Conservation (phyloP, 768 basidiomycete species). For the Russula compacta region DNA sequence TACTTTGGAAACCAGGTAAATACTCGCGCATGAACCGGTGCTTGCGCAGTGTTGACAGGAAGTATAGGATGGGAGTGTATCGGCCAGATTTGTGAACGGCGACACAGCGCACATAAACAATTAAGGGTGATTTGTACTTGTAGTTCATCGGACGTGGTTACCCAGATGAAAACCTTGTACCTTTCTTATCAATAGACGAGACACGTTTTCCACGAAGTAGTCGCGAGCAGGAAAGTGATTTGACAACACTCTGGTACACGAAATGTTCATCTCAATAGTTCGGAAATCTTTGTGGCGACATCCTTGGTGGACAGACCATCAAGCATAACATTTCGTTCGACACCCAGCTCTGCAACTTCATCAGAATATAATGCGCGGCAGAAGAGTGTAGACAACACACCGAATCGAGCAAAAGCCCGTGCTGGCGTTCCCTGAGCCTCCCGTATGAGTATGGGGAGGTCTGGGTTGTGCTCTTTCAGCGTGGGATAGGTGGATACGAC, state of each 20-base stretch:
- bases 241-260: not conserved
- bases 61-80: conserved; percentile 11
- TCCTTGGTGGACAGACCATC: conserved; percentile 66
- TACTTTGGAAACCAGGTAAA: conserved; percentile 86
- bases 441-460: conserved; percentile 76
- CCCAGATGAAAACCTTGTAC: not conserved
- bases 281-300: conserved; percentile 61
- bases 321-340: conserved; percentile 72
- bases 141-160: not conserved
- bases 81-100: conserved; percentile 4
- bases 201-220: not conserved
- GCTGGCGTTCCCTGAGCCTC: conserved; percentile 75
- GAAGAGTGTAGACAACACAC: conserved; percentile 36
- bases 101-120: conserved; percentile 1
- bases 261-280: conserved; percentile 37
- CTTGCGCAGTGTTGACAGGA: not conserved
- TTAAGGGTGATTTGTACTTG: not conserved
- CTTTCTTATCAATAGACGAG: not conserved
- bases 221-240: not conserved
- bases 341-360: conserved; percentile 53
- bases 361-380: not conserved
- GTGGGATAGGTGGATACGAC: conserved; percentile 62
- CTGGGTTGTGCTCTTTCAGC: conserved; percentile 77
- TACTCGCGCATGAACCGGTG: not conserved
- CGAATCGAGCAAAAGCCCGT: conserved; percentile 77